Conservation (phyloP, 345 rosid species). For the Excoecaria cochinchinensis region DNA sequence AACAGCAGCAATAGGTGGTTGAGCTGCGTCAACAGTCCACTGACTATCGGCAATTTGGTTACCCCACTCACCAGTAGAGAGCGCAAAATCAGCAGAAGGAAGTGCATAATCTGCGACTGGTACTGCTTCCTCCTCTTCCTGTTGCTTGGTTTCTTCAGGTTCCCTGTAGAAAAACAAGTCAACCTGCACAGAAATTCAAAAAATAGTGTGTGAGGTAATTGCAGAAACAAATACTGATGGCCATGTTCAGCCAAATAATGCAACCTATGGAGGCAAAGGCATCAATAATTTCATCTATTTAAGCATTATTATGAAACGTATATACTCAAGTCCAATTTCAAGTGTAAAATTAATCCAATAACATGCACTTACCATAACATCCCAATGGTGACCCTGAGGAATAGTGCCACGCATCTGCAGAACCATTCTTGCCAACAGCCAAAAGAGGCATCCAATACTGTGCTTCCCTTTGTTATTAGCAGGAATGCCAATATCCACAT, state of each 20-base stretch:
- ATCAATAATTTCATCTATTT: too few species aligned
- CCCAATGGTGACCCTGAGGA: slow-evolving; percentile 48
- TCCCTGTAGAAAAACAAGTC: slow-evolving; percentile 31
- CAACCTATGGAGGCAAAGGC: too few species aligned
- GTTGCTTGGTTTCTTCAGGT: slow-evolving; percentile 33
- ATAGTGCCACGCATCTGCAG: slow-evolving; percentile 95
- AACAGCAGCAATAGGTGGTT: slow-evolving; percentile 37
- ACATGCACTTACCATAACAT: slow-evolving; percentile 24
- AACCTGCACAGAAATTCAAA: slow-evolving; percentile 12
- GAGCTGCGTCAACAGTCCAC: slow-evolving; percentile 56
- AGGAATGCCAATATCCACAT: slow-evolving; percentile 91
- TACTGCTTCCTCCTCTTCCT: slow-evolving; percentile 29
- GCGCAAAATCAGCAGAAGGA: slow-evolving; percentile 36
- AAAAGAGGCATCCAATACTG: slow-evolving; percentile 91
- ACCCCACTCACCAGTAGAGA: slow-evolving; percentile 40
- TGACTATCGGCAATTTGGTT: slow-evolving; percentile 47
- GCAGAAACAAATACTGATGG: too few species aligned
- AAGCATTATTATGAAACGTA: too few species aligned
- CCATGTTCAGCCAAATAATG: too few species aligned
- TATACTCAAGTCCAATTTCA: too few species aligned
- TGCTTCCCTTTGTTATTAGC: slow-evolving; percentile 97
- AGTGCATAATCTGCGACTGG: slow-evolving; percentile 33
- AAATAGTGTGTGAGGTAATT: too few species aligned
- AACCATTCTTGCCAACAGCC: slow-evolving; percentile 97
- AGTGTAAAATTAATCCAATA: too few species aligned